Conservation (phyloP, 1,284 basidiomycete genomes). For the Ceratobasidium sp. region DNA sequence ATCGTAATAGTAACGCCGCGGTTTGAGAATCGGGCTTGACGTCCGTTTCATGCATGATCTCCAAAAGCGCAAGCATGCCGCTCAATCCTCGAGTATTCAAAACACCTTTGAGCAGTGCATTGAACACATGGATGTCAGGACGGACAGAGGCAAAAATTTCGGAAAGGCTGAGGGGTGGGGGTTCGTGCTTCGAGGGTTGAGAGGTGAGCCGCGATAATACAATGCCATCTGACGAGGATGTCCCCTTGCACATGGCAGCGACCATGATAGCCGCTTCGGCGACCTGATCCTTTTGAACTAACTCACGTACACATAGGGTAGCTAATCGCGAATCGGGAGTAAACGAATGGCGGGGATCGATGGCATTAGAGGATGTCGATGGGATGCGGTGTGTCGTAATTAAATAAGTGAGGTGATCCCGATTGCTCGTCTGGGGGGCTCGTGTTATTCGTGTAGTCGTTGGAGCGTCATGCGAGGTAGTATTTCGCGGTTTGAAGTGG, state of each 20-base stretch:
- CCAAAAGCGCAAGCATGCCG: constrained; percentile 19
- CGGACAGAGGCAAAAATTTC: constrained; percentile 16
- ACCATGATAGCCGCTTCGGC: constrained; percentile 21
- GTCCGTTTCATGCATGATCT: constrained; percentile 23
- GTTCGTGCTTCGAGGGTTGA: not conserved
- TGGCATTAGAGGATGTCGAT: constrained; percentile 2
- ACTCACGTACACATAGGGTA: constrained; percentile 6
- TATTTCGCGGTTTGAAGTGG: not conserved
- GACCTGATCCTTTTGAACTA: constrained; percentile 17
- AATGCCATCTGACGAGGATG: not conserved
- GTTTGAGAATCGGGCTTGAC: constrained; percentile 18
- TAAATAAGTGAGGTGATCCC: constrained; percentile 19
- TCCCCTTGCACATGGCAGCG: constrained; percentile 24
- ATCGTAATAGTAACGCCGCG: constrained; percentile 12
- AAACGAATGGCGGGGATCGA: constrained; percentile 2
- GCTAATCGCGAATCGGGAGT: constrained; percentile 17
- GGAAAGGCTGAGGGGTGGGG: constrained; percentile 5
- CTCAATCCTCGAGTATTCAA: constrained; percentile 20
- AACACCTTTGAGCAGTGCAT: constrained; percentile 21
- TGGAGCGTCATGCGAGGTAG: not conserved
- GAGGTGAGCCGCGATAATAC: not conserved
- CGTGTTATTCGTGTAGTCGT: constrained; percentile 7
- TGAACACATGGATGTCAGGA: constrained; percentile 31
- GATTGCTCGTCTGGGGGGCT: not conserved
- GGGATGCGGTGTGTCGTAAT: constrained; percentile 7